A percentile compares a stretch with the other conserved stretches of the same genome.
Evolutionary conservation across 73 alveolate species (phyloP).

Genomic region (Paramecium octaurelia): DNA sequence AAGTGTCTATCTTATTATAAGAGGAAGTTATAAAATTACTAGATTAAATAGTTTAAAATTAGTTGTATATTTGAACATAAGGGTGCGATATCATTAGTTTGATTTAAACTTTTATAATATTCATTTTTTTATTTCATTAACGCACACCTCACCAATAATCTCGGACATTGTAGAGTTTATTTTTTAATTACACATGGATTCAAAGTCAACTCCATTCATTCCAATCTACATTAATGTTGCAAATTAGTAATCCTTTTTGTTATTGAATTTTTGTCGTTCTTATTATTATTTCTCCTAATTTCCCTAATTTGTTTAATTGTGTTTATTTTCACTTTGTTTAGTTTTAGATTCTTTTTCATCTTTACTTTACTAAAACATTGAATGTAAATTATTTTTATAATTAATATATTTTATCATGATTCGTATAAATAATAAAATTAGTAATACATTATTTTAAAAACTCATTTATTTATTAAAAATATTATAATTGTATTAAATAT

Average conservation of each 20-base stretch:
- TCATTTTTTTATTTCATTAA: not conserved
- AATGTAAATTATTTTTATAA: not conserved
- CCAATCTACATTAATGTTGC: not conserved
- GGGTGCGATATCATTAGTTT: too few species aligned
- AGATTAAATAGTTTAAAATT: too few species aligned
- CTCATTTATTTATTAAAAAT: too few species aligned
- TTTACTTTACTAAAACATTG: not conserved
- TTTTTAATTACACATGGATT: not conserved
- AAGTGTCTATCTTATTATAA: too few species aligned
- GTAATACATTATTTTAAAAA: too few species aligned
- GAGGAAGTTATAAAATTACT: too few species aligned
- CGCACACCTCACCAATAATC: not conserved
- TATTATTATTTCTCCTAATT: not conserved
- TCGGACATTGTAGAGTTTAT: not conserved
- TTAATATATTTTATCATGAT: not conserved
- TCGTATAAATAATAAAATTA: too few species aligned
- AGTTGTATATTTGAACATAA: too few species aligned
- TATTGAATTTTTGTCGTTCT: not conserved
- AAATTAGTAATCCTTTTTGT: not conserved
- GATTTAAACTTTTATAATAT: too few species aligned
- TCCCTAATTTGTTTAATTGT: too few species aligned
- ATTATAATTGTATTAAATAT: too few species aligned
- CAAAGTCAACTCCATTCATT: not conserved
- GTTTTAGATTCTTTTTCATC: not conserved
- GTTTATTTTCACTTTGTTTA: not conserved